Evolutionary conservation across 1,284 basidiomycete genomes (phyloP), one percentile per base, ranked within the genome.

Genomic region (Cutaneotrichosporon sp.): DNA sequence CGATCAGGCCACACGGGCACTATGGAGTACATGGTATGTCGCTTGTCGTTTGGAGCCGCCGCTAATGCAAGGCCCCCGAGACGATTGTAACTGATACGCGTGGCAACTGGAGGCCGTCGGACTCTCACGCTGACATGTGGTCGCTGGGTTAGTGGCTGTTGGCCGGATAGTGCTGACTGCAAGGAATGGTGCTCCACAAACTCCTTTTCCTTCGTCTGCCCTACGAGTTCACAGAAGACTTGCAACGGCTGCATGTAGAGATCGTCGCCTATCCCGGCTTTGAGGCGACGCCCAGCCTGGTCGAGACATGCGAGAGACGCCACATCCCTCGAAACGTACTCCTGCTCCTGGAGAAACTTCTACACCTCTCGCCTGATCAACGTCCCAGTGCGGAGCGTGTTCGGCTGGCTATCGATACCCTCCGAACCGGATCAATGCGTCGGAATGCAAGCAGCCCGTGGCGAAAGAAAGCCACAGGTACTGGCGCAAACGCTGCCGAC

Each of bases 1-100:
- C 85, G 92, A 18, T 90, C 91, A 2, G 94, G 94, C 8, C 92
- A 96, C 75, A 97, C 93, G 21, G 93, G 94, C 67, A 97, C 93
- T 83, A 91, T 83, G 79, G 93, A 89, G 69, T 80, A 79, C 58
- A 77, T 79, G 74, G 76, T 75, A 50, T 16, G 69, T 58, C 31
- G 8, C 16, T 11, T n/a, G 16, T 2, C 9, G 18, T 31, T 21
- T 14, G 11, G 3, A 22, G 14, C 21, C 21, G 7, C 5, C 16
- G 3, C 18, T 16, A 40, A 36, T 36, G 31, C 8, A 53, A 72
- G 70, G 88, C 92, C 0, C 94, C 94, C 0, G 94, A 97, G 75
- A 90, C 91, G 0, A 82, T 97, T 0, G 64, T 76, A 1, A 71
- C 69, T 9, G 79, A 82, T 62, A 58, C 64, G 0, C 63, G 87